A percentile compares a stretch with the other conserved stretches of the same genome.
Conservation (phyloP, 2,329 filamentous ascomycete species). For the Myriangium duriaei region DNA sequence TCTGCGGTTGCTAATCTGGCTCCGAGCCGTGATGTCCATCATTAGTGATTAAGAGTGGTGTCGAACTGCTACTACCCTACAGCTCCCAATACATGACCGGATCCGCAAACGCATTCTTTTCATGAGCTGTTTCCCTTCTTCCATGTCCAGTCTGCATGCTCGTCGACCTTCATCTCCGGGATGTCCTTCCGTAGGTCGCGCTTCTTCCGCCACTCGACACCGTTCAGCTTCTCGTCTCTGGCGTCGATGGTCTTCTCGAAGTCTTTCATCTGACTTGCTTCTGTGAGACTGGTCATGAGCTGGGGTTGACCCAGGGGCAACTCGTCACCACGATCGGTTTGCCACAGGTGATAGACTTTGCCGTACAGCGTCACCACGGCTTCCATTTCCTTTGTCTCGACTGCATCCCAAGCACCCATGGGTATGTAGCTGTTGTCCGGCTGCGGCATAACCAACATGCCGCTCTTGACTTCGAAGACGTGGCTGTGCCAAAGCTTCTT, state of each 20-base stretch:
- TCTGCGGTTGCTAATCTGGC: too few relatives aligned
- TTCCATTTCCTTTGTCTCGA: conserved; percentile 72
- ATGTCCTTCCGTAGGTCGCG: conserved; percentile 42
- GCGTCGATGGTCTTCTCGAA: conserved; percentile 35
- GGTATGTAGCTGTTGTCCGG: conserved; percentile 37
- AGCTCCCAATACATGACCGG: too few relatives aligned
- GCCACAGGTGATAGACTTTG: conserved; percentile 79
- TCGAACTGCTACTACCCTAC: too few relatives aligned
- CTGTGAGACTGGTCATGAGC: conserved; percentile 52
- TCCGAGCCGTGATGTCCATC: too few relatives aligned
- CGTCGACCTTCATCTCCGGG: conserved; percentile 34
- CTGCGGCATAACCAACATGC: conserved; percentile 68
- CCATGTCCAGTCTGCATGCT: conserved; percentile 6
- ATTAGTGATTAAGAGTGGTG: too few relatives aligned
- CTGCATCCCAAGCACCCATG: conserved; percentile 54
- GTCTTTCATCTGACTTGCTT: conserved; percentile 34
- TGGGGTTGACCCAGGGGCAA: conserved; percentile 49
- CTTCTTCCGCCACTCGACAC: conserved; percentile 40
- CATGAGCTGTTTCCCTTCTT: conserved; percentile 2
- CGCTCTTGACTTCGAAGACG: conserved; percentile 61
- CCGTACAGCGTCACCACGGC: conserved; percentile 64
- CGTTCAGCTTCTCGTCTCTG: conserved; percentile 40
- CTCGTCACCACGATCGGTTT: conserved; percentile 60
- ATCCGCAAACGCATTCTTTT: too few relatives aligned
- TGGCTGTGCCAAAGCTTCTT: conserved; percentile 69